Conservation (phyloP, 805 yeast species). For the Myxozyma neotropica region DNA sequence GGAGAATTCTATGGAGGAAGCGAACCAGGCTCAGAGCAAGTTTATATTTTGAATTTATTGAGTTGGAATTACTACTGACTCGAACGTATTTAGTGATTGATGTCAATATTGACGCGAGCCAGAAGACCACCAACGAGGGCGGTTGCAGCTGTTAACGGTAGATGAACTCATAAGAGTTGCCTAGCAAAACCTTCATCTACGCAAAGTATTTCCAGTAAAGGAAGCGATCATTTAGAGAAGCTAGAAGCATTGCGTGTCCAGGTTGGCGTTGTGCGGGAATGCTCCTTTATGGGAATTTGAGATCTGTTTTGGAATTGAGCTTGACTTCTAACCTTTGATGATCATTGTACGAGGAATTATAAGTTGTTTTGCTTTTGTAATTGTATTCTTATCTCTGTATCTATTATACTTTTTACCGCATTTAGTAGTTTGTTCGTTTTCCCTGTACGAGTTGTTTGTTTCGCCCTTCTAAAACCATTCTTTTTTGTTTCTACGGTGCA, state of each 20-base stretch:
- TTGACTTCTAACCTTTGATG: background rate
- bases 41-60: background rate
- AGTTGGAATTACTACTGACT: background rate
- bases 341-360: background rate
- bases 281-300: no score
- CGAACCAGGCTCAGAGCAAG: constrained; percentile 31
- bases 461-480: background rate
- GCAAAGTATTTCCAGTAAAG: background rate
- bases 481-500: constrained; percentile 2
- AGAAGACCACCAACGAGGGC: constrained; percentile 20
- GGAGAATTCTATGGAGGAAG: constrained; percentile 41
- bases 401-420: background rate
- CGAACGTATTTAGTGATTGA: constrained; percentile 25
- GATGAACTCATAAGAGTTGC: background rate
- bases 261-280: no score
- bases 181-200: background rate
- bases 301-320: no score
- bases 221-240: no score
- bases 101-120: constrained; percentile 31
- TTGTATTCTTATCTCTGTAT: background rate
- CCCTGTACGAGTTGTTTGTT: background rate
- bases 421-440: background rate
- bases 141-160: constrained; percentile 22
- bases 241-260: no score
- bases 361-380: background rate